A percentile compares a stretch with the other conserved stretches of the same genome.
phyloP scores from a whole-genome alignment of 179 eudicot species.

The Silene noctiflora region DNA sequence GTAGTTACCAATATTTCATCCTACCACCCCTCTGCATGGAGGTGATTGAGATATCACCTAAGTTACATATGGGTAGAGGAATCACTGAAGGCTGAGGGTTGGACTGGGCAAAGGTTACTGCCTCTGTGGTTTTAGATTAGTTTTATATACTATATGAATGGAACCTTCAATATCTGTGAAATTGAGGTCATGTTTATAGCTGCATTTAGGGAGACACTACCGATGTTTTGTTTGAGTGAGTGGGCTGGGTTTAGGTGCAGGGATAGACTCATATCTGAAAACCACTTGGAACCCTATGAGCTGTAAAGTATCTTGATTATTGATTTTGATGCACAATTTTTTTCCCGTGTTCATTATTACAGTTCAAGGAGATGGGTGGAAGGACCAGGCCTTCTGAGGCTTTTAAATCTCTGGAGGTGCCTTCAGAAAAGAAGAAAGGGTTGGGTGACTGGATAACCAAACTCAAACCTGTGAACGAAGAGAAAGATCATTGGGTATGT shows the following conservation, averaged over 20 bases:
- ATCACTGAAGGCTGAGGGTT: no score
- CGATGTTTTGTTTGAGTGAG: background rate
- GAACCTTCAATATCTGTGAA: background rate
- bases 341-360: slow-evolving; percentile 19
- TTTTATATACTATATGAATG: background rate
- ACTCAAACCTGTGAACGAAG: slow-evolving; percentile 67
- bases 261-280: background rate
- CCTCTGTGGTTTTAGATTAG: background rate
- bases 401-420: slow-evolving; percentile 45
- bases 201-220: background rate
- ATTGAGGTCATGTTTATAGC: background rate
- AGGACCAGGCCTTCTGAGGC: slow-evolving; percentile 54
- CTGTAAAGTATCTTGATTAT: background rate
- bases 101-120: background rate
- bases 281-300: background rate
- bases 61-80: no score
- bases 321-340: background rate
- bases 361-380: slow-evolving; percentile 85
- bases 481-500: slow-evolving; percentile 80
- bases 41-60: no score
- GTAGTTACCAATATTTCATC: no score
- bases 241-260: background rate
- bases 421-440: slow-evolving; percentile 74
- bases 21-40: no score
- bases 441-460: slow-evolving; percentile 56